These are phyloP conservation scores for Geotrichum restrictum DNA, from an alignment of 1,139 yeast species.

Conservation along the genomic window DNA sequence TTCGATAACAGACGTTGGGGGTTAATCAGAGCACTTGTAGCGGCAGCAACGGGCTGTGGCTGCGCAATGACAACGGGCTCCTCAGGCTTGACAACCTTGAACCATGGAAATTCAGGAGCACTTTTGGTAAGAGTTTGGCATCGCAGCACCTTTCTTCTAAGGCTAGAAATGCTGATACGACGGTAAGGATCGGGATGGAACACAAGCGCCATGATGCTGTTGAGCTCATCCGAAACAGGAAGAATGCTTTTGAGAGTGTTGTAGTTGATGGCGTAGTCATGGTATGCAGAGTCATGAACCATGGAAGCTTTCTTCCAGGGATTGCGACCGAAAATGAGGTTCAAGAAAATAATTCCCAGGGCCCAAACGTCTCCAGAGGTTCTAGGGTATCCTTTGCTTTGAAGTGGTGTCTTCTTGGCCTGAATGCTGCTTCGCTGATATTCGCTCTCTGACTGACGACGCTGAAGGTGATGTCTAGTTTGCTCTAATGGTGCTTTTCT, in stretches of 20 bases:
- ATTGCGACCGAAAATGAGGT: slow-evolving; percentile 76
- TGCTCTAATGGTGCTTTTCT: slow-evolving; percentile 1
- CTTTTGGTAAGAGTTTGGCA: slow-evolving; percentile 23
- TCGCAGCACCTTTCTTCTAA: slow-evolving; percentile 34
- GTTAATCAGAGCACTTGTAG: no score
- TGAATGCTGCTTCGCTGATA: neutral
- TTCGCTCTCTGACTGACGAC: slow-evolving; percentile 1
- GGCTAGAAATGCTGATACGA: slow-evolving; percentile 52
- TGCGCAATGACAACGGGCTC: neutral
- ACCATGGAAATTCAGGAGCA: slow-evolving; percentile 19
- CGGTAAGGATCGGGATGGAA: slow-evolving; percentile 61
- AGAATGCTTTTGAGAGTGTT: slow-evolving; percentile 54
- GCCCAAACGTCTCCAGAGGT: slow-evolving; percentile 68
- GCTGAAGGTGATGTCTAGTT: neutral
- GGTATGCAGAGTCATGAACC: slow-evolving; percentile 54
- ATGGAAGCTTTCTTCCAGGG: slow-evolving; percentile 86
- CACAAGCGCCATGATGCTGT: slow-evolving; percentile 50
- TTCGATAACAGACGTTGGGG: no score
- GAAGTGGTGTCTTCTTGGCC: slow-evolving; percentile 16
- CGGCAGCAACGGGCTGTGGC: no score
- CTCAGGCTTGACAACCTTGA: neutral
- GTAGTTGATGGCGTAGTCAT: slow-evolving; percentile 48
- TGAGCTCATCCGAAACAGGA: slow-evolving; percentile 63
- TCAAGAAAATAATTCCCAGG: slow-evolving; percentile 72
- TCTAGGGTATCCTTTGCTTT: slow-evolving; percentile 22